A percentile compares a stretch with the other conserved stretches of the same genome.
Evolutionary conservation across 768 basidiomycete genomes (phyloP).

Genomic region (Clitopilus hobsonii): DNA sequence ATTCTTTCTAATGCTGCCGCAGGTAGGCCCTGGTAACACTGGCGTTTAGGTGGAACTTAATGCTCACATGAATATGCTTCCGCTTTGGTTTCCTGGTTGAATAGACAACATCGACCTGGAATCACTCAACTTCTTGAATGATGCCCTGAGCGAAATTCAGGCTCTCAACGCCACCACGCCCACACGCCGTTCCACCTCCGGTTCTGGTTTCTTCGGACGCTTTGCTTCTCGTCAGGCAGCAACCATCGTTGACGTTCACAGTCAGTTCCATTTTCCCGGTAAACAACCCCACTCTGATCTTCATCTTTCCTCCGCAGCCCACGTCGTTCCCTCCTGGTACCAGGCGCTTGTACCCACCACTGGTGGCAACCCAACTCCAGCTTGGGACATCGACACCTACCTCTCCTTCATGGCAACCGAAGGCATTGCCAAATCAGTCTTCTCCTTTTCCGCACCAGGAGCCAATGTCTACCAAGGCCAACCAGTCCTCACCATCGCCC

Average conservation of each 20-base stretch:
- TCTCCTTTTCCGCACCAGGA: conserved; percentile 27
- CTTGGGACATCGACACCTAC: conserved; percentile 22
- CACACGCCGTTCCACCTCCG: conserved; percentile 3
- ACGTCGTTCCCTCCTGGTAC: conserved; percentile 28
- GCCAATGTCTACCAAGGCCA: conserved; percentile 26
- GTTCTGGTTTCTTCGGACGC: conserved; percentile 1
- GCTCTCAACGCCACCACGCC: conserved; percentile 11
- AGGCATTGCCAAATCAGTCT: conserved; percentile 23
- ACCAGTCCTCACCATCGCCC: conserved; percentile 22
- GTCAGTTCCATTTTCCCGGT: conserved; percentile 13
- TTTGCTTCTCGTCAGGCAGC: conserved; percentile 12
- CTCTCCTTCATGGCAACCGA: conserved; percentile 26
- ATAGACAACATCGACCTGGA: conserved; percentile 26
- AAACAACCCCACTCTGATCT: neutral
- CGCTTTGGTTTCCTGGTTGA: neutral
- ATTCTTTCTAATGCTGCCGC: conserved; percentile 23
- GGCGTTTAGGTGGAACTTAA: neutral
- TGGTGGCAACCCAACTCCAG: conserved; percentile 24
- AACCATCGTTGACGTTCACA: conserved; percentile 24
- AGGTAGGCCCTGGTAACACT: conserved; percentile 13
- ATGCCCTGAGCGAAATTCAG: conserved; percentile 20
- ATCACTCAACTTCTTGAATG: conserved; percentile 18
- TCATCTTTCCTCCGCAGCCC: conserved; percentile 13
- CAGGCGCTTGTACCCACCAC: conserved; percentile 19
- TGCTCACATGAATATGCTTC: neutral